Percentiles rank a stretch among this genome's conserved stretches.
Conservation (phyloP, 108 stramenopile species). For the Heterococcus sp. region DNA sequence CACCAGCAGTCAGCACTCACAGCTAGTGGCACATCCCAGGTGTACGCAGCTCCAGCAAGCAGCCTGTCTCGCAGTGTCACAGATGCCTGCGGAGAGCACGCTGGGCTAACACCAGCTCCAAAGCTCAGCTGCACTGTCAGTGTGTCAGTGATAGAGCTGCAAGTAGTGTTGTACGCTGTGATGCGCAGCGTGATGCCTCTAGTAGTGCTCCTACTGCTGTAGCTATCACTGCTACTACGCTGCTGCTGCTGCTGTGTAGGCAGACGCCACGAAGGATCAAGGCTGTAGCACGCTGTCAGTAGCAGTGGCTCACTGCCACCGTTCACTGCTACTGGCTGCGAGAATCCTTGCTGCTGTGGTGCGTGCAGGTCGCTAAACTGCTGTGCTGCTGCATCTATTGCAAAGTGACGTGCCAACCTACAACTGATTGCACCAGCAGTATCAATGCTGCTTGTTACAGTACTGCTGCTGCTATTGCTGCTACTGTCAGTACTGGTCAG, state of each 20-base stretch:
- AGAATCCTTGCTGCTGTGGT: too few relatives aligned
- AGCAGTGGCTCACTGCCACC: constrained; percentile 34
- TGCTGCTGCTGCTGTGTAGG: too few relatives aligned
- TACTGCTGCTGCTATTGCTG: too few relatives aligned
- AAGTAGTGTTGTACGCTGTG: constrained; percentile 21
- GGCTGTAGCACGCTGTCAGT: constrained; percentile 13
- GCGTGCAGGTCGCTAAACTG: too few relatives aligned
- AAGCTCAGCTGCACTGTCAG: constrained; percentile 24
- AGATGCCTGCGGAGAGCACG: constrained; percentile 1
- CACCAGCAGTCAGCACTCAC: not conserved
- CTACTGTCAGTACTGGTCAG: too few relatives aligned
- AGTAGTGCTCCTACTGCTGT: not conserved
- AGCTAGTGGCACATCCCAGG: not conserved
- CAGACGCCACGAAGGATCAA: not conserved
- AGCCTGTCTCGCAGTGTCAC: not conserved
- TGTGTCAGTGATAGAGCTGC: constrained; percentile 9
- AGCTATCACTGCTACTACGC: not conserved
- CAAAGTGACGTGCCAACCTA: too few relatives aligned
- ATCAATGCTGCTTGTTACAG: too few relatives aligned
- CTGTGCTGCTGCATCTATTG: too few relatives aligned
- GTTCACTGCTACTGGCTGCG: constrained; percentile 19
- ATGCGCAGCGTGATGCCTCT: constrained; percentile 4
- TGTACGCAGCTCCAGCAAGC: not conserved
- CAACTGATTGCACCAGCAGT: too few relatives aligned
- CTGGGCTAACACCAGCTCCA: constrained; percentile 22